These are phyloP conservation scores for Rhodotorula sp. DNA, from an alignment of 1,284 basidiomycete species.

Conservation along the genomic window DNA sequence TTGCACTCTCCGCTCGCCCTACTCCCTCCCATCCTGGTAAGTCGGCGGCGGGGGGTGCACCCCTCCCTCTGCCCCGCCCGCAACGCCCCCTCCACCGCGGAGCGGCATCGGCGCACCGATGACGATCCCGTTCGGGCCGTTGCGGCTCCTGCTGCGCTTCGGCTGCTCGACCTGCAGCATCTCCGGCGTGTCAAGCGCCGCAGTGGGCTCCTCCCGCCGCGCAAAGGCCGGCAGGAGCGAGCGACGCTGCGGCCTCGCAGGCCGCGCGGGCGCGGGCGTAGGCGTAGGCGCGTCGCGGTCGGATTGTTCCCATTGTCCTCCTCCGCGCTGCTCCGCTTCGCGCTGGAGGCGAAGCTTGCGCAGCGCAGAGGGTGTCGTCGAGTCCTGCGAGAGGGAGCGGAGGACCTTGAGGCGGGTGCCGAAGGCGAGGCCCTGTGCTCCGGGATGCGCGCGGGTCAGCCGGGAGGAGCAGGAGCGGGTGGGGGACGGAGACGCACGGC, in stretches of 20 bases:
- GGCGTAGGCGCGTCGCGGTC: background rate
- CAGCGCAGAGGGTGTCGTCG: constrained; percentile 29
- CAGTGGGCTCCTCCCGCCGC: background rate
- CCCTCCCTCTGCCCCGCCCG: background rate
- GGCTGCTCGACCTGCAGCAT: background rate
- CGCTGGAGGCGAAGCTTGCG: constrained; percentile 16
- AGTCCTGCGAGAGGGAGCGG: constrained; percentile 32
- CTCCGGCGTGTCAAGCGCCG: background rate
- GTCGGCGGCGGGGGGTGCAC: constrained; percentile 8
- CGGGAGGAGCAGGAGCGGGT: background rate
- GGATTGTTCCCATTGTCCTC: background rate
- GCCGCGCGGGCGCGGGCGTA: background rate
- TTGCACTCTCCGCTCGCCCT: background rate
- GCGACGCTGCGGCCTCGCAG: background rate
- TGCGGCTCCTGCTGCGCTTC: constrained; percentile 1
- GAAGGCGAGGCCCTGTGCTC: constrained; percentile 32
- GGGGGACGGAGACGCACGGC: constrained; percentile 55
- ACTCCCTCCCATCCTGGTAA: background rate
- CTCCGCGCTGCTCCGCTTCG: background rate
- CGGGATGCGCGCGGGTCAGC: too few relatives aligned
- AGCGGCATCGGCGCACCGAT: constrained; percentile 19
- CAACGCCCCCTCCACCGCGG: background rate
- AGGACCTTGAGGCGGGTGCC: constrained; percentile 27
- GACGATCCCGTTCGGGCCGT: constrained; percentile 33
- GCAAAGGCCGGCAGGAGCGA: background rate